A percentile compares a stretch with the other conserved stretches of the same genome.
phyloP scores from a whole-genome alignment of 2,329 filamentous ascomycete species.

The Domatiomyces catenatus region DNA sequence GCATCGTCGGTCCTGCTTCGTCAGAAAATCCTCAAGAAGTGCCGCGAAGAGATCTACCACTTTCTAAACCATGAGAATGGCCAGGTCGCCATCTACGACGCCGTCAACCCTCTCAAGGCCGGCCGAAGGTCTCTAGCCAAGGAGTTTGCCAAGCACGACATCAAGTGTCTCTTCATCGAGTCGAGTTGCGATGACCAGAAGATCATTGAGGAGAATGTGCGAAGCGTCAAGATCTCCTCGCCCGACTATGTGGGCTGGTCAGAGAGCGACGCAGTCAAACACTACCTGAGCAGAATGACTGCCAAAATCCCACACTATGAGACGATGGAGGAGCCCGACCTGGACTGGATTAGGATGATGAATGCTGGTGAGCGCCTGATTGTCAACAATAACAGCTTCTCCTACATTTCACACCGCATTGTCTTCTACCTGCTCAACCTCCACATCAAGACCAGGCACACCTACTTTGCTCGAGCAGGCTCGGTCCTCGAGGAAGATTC shows the following conservation, averaged over 20 bases:
- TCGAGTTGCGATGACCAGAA: constrained; percentile 85
- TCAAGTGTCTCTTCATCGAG: constrained; percentile 93
- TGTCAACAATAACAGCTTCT: constrained; percentile 94
- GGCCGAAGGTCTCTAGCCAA: constrained; percentile 75
- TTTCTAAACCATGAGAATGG: constrained; percentile 96
- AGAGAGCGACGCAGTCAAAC: constrained; percentile 75
- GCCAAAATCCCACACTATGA: constrained; percentile 91
- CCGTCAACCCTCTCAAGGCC: constrained; percentile 77
- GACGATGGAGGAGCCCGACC: constrained; percentile 82
- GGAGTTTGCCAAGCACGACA: constrained; percentile 94
- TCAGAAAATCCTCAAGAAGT: constrained; percentile 96
- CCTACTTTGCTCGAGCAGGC: constrained; percentile 41
- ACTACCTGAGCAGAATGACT: constrained; percentile 80
- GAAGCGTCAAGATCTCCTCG: constrained; percentile 93
- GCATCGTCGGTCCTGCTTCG: constrained; percentile 82
- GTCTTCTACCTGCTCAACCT: constrained; percentile 97
- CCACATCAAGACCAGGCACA: constrained; percentile 63
- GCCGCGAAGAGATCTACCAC: constrained; percentile 87
- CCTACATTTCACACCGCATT: constrained; percentile 89
- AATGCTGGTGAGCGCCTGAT: constrained; percentile 87
- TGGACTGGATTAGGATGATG: constrained; percentile 99
- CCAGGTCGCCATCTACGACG: constrained; percentile 96
- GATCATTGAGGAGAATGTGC: constrained; percentile 91
- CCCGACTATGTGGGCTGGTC: constrained; percentile 91
- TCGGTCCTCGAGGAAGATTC: constrained; percentile 76